Percentiles rank a stretch among this genome's conserved stretches.
Evolutionary conservation across 768 basidiomycete species (phyloP).

Genomic region (Leccinum truebloodii): DNA sequence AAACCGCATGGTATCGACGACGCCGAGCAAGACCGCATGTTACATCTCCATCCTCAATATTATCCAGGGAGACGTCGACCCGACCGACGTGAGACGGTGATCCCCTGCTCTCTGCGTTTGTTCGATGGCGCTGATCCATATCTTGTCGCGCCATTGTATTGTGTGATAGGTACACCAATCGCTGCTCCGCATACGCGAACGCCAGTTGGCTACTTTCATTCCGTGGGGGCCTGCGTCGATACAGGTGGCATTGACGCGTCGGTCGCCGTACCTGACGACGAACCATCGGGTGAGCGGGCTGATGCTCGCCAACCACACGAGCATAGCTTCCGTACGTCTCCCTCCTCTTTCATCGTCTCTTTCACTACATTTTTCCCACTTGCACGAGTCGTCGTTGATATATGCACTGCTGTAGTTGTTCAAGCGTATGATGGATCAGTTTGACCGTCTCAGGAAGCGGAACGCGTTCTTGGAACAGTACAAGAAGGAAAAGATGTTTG

Average conservation of each 20-base stretch:
- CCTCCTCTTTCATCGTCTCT: neutral
- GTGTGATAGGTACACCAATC: constrained; percentile 87
- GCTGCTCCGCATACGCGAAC: constrained; percentile 91
- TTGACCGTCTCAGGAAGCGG: constrained; percentile 79
- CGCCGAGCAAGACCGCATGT: constrained; percentile 88
- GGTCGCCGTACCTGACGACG: constrained; percentile 83
- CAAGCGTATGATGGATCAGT: constrained; percentile 95
- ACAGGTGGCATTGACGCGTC: constrained; percentile 92
- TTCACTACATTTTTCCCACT: neutral
- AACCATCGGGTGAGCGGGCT: constrained; percentile 96
- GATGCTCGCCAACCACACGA: constrained; percentile 99
- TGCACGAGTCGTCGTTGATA: neutral
- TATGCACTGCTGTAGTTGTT: constrained; percentile 60
- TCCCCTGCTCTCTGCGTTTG: neutral
- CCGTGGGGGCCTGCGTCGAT: constrained; percentile 99
- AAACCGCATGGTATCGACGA: constrained; percentile 96
- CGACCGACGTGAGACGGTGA: constrained; percentile 71
- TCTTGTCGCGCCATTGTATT: neutral
- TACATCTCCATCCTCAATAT: constrained; percentile 99
- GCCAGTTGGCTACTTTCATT: constrained; percentile 96
- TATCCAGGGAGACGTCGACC: constrained; percentile 98
- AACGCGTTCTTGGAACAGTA: constrained; percentile 98
- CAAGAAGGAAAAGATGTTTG: constrained; percentile 96
- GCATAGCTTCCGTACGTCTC: constrained; percentile 82
- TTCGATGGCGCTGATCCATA: neutral